phyloP scores from a whole-genome alignment of 495 filamentous ascomycete genomes.

The Penicillium roqueforti region DNA sequence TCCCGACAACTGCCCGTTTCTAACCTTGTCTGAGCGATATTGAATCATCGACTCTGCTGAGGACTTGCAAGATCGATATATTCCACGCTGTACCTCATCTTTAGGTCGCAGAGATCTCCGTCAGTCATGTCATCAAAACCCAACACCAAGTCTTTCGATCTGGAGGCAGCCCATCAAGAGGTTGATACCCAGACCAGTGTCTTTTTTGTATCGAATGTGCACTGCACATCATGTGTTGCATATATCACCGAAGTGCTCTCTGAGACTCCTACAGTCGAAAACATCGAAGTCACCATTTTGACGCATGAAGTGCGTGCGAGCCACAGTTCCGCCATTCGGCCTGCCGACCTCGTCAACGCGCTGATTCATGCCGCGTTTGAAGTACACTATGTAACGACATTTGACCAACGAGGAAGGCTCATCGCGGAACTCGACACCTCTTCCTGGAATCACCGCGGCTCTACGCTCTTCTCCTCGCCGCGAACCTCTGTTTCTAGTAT shows the following conservation, averaged over 20 bases:
- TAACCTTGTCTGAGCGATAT: not conserved
- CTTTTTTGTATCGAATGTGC: constrained; percentile 48
- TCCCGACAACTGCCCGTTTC: not conserved
- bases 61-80: not conserved
- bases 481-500: constrained; percentile 20
- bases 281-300: constrained; percentile 44
- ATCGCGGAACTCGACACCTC: constrained; percentile 35
- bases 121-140: constrained; percentile 12
- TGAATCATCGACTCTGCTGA: not conserved
- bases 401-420: constrained; percentile 25
- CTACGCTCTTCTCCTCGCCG: constrained; percentile 22
- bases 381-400: constrained; percentile 44
- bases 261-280: constrained; percentile 28
- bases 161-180: constrained; percentile 7
- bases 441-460: constrained; percentile 29
- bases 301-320: constrained; percentile 42
- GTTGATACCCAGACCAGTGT: constrained; percentile 27
- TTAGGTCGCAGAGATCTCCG: not conserved
- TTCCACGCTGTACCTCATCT: not conserved
- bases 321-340: constrained; percentile 28
- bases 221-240: constrained; percentile 51
- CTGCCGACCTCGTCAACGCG: constrained; percentile 34
- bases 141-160: constrained; percentile 8
- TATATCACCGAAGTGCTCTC: constrained; percentile 43
- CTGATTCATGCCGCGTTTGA: constrained; percentile 50